Evolutionary conservation across 202 grass and related monocot genomes (phyloP).

Genomic region (Hordeum pubiflorum): DNA sequence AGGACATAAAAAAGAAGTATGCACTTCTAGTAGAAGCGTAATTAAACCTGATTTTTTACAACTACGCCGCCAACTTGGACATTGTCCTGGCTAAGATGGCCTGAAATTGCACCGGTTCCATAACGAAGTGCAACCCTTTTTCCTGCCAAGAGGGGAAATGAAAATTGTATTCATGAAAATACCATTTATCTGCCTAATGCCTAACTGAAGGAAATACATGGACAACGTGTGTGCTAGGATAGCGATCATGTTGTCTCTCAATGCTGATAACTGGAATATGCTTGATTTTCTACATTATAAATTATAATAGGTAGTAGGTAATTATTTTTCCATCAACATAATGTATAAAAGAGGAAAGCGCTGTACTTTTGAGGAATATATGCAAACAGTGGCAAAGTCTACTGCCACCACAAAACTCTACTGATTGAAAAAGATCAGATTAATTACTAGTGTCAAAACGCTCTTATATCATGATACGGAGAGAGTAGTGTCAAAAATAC

Average conservation of each 20-base stretch:
- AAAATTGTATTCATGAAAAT: conserved; percentile 4
- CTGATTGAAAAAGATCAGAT: too few species aligned
- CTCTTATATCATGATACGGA: too few species aligned
- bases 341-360: neutral
- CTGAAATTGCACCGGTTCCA: conserved; percentile 70
- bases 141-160: conserved; percentile 40
- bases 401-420: too few species aligned
- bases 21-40: neutral
- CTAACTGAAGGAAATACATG: neutral
- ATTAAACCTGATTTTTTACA: conserved; percentile 69
- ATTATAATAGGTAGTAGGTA: too few species aligned
- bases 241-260: too few species aligned
- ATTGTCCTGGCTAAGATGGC: conserved; percentile 64
- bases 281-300: neutral
- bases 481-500: too few species aligned
- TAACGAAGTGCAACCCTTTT: conserved; percentile 65
- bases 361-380: neutral
- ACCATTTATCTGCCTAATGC: neutral
- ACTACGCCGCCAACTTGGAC: conserved; percentile 62
- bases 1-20: neutral
- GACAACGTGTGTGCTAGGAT: neutral
- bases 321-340: neutral
- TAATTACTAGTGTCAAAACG: too few species aligned
- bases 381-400: neutral
- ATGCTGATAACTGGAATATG: neutral